These are phyloP conservation scores for Hysterangium stoloniferum DNA, from an alignment of 768 basidiomycete species.

Conservation along the genomic window DNA sequence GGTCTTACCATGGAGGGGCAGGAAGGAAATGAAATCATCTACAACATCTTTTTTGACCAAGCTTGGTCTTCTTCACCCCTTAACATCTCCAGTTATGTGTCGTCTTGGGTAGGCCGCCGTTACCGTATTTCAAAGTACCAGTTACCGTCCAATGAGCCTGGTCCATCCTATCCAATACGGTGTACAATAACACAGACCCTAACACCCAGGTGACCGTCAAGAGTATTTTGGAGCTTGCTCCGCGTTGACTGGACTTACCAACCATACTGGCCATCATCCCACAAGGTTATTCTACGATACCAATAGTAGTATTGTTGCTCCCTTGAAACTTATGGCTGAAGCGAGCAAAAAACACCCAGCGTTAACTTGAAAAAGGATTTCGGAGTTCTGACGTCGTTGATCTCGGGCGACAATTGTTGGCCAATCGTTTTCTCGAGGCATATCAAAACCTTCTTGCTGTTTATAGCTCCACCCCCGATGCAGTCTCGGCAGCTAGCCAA, in stretches of 20 bases:
- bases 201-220: constrained; percentile 28
- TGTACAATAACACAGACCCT: constrained; percentile 31
- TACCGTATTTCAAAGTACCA: constrained; percentile 23
- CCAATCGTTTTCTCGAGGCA: constrained; percentile 28
- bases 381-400: constrained; percentile 36
- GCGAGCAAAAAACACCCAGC: constrained; percentile 15
- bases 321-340: constrained; percentile 4
- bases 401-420: constrained; percentile 31
- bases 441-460: constrained; percentile 25
- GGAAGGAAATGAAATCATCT: constrained; percentile 38
- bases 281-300: constrained; percentile 32
- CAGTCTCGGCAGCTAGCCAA: constrained; percentile 20
- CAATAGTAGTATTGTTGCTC: constrained; percentile 17
- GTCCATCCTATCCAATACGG: constrained; percentile 29
- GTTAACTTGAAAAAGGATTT: constrained; percentile 19
- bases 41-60: constrained; percentile 33
- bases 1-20: constrained; percentile 33
- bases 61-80: constrained; percentile 31
- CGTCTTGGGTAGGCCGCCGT: constrained; percentile 29
- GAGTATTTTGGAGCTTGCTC: constrained; percentile 31
- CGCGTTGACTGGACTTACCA: constrained; percentile 27
- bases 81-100: constrained; percentile 25
- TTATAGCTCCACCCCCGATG: constrained; percentile 21
- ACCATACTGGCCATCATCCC: constrained; percentile 26
- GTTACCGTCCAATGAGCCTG: constrained; percentile 27